Conservation (phyloP, 805 yeast genomes). For the Vanderwaltozyma yarrowii region DNA sequence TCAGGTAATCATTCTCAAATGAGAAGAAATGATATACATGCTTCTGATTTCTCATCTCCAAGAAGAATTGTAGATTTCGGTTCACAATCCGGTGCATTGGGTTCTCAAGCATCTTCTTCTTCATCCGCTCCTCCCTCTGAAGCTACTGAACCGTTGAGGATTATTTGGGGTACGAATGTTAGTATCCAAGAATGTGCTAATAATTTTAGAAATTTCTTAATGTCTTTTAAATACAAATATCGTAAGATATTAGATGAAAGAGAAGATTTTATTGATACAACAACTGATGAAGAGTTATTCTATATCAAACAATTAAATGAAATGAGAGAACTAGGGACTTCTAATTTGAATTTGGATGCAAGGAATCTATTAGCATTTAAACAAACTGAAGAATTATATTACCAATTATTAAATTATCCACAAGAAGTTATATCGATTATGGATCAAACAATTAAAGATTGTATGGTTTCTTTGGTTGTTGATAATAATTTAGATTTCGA, state of each 20-base stretch:
- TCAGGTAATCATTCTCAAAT: conserved; percentile 36
- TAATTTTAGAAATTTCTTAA: conserved; percentile 70
- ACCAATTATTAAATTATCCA: conserved; percentile 84
- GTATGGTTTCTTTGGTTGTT: conserved; percentile 63
- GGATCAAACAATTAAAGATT: conserved; percentile 92
- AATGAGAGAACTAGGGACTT: conserved; percentile 69
- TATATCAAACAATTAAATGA: conserved; percentile 65
- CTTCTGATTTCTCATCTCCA: conserved; percentile 66
- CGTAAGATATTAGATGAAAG: conserved; percentile 40
- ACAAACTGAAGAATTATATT: conserved; percentile 65
- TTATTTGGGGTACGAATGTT: conserved; percentile 98
- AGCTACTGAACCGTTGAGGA: conserved; percentile 68
- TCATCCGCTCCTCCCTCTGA: conserved; percentile 26
- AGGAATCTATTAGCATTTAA: conserved; percentile 67
- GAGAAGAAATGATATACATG: conserved; percentile 70
- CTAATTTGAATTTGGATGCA: conserved; percentile 79
- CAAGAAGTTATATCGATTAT: conserved; percentile 95
- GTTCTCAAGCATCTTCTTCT: conserved; percentile 14
- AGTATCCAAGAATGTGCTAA: conserved; percentile 81
- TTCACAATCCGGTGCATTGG: conserved; percentile 21
- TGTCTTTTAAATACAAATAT: conserved; percentile 72
- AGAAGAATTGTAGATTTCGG: conserved; percentile 49
- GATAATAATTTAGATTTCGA: conserved; percentile 43
- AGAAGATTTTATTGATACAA: conserved; percentile 29
- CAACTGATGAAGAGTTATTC: conserved; percentile 60